These are phyloP conservation scores for Spergularia marina DNA, from an alignment of 148 eudicot genomes.

Conservation along the genomic window DNA sequence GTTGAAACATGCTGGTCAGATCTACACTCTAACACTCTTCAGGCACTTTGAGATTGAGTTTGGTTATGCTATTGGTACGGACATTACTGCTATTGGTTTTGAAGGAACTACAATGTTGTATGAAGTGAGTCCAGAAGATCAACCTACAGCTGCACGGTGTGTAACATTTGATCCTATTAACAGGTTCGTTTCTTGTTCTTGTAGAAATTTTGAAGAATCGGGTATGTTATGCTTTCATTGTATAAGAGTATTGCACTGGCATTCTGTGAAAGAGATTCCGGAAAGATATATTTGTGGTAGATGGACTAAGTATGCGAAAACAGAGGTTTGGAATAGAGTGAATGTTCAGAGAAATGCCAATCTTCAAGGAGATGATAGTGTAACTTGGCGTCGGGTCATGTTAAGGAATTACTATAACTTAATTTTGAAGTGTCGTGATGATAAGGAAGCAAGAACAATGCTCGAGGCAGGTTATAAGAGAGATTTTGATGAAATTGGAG, in stretches of 20 bases:
- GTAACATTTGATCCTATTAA: not conserved
- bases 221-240: not conserved
- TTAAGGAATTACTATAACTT: too few relatives aligned
- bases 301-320: constrained; percentile 9
- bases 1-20: not conserved
- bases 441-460: too few relatives aligned
- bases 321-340: not conserved
- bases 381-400: too few relatives aligned
- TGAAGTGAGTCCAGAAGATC: not conserved
- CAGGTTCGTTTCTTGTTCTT: not conserved
- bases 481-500: too few relatives aligned
- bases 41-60: not conserved
- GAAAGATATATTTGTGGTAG: not conserved
- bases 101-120: not conserved
- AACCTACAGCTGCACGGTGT: not conserved
- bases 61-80: not conserved
- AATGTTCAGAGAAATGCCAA: too few relatives aligned
- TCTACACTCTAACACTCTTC: not conserved
- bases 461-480: too few relatives aligned
- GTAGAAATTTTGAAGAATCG: not conserved
- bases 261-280: not conserved
- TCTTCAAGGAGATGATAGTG: too few relatives aligned
- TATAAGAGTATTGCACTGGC: not conserved
- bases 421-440: too few relatives aligned
- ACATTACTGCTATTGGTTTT: not conserved